Percentiles rank a stretch among this genome's conserved stretches.
Evolutionary conservation across 2,329 filamentous ascomycete species (phyloP).

Genomic region (Aaosphaeria pasadenensis): DNA sequence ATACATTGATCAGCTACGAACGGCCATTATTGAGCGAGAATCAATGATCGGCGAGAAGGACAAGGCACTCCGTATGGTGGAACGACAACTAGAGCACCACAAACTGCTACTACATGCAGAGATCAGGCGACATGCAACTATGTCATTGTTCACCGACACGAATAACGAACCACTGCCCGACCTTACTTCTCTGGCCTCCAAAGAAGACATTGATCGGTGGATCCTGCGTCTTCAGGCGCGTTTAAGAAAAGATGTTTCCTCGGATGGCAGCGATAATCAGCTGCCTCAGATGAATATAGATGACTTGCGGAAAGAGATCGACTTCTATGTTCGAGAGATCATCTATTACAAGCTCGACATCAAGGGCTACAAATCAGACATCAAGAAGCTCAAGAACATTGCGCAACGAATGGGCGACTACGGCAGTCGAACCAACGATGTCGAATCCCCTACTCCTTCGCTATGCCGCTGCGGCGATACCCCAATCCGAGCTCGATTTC

Average conservation of each 20-base stretch:
- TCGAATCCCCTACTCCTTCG: conserved; percentile 27
- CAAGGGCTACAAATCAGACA: conserved; percentile 43
- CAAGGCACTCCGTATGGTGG: conserved; percentile 20
- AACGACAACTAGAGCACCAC: conserved; percentile 40
- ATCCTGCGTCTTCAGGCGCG: conserved; percentile 30
- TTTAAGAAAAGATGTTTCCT: conserved; percentile 16
- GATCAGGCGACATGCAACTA: conserved; percentile 36
- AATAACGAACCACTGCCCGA: conserved; percentile 26
- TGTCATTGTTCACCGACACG: conserved; percentile 15
- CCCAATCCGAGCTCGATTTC: conserved; percentile 15
- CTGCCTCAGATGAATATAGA: conserved; percentile 16
- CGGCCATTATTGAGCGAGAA: conserved; percentile 28
- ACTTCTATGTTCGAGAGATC: conserved; percentile 47
- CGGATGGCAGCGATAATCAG: not conserved
- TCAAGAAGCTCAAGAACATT: conserved; percentile 32
- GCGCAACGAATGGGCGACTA: conserved; percentile 20
- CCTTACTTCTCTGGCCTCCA: conserved; percentile 23
- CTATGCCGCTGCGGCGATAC: conserved; percentile 18
- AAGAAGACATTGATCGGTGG: conserved; percentile 35
- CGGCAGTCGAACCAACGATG: conserved; percentile 19
- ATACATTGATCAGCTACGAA: conserved; percentile 27
- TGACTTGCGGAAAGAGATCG: conserved; percentile 38
- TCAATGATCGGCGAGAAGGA: conserved; percentile 30
- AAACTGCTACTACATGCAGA: conserved; percentile 40
- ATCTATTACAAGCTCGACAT: conserved; percentile 50